Conservation (phyloP, 2,329 filamentous ascomycete genomes). For the Aspergillus sp. region DNA sequence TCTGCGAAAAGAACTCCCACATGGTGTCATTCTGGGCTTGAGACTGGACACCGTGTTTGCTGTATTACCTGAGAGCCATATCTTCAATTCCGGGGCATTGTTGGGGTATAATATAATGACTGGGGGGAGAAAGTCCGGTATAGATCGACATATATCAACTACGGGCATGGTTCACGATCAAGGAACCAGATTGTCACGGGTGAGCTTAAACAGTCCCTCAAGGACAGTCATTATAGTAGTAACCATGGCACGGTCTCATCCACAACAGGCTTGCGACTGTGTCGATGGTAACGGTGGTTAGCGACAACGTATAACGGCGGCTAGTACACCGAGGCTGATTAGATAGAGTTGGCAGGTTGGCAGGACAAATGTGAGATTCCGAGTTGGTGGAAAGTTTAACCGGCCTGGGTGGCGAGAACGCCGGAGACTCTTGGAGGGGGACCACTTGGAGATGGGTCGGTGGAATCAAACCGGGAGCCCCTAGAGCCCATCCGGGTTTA, state of each 20-base stretch:
- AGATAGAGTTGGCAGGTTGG: constrained; percentile 1
- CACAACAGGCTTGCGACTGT: background rate
- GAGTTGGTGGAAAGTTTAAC: constrained; percentile 1
- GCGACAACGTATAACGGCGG: background rate
- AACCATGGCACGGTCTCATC: background rate
- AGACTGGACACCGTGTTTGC: too few relatives aligned
- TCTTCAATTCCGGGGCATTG: background rate
- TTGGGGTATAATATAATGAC: background rate
- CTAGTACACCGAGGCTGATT: background rate
- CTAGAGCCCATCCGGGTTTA: background rate
- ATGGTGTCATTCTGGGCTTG: constrained; percentile 4
- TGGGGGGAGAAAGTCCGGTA: background rate
- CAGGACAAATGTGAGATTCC: background rate
- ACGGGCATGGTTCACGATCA: background rate
- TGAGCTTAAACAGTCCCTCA: background rate
- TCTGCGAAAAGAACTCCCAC: constrained; percentile 20
- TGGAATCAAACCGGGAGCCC: background rate
- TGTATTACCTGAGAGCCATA: background rate
- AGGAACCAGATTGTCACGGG: background rate
- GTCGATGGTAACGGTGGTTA: background rate
- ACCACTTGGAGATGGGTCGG: background rate
- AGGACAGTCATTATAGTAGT: background rate
- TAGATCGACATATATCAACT: background rate
- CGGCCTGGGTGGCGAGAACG: background rate
- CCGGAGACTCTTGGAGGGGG: background rate